Evolutionary conservation across 805 yeast genomes (phyloP).

Genomic region (Huiozyma sinensis): DNA sequence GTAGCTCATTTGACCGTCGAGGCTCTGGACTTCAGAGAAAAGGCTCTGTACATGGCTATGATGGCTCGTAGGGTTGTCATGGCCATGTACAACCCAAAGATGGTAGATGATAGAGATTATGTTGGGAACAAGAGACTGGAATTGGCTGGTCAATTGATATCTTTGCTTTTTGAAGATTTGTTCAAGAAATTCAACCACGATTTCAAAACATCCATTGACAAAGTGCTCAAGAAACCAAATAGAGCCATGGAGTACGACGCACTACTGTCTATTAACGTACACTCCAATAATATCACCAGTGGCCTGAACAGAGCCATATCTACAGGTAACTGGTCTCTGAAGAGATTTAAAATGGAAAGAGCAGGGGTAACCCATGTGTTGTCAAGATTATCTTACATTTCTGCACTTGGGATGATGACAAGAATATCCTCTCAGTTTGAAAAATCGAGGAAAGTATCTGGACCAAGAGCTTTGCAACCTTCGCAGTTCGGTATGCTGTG

Average conservation of each 20-base stretch:
- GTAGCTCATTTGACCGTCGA: slow-evolving; percentile 88
- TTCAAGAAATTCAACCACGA: slow-evolving; percentile 93
- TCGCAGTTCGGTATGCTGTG: slow-evolving; percentile 99
- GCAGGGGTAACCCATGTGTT: slow-evolving; percentile 98
- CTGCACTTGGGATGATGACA: slow-evolving; percentile 99
- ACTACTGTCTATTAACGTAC: slow-evolving; percentile 74
- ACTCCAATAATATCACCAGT: slow-evolving; percentile 84
- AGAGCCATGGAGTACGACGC: slow-evolving; percentile 95
- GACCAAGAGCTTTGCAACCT: slow-evolving; percentile 97
- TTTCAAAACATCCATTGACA: slow-evolving; percentile 89
- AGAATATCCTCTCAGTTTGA: slow-evolving; percentile 98
- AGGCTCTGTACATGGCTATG: slow-evolving; percentile 86
- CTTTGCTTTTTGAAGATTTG: slow-evolving; percentile 88
- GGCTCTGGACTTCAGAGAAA: slow-evolving; percentile 81
- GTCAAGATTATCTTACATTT: slow-evolving; percentile 80
- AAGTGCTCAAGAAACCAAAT: slow-evolving; percentile 85
- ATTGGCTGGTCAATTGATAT: slow-evolving; percentile 94
- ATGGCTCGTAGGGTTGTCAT: slow-evolving; percentile 94
- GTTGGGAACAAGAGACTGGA: slow-evolving; percentile 97
- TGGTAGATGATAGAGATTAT: slow-evolving; percentile 98
- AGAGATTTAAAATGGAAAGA: slow-evolving; percentile 98
- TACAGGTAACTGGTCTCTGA: slow-evolving; percentile 97
- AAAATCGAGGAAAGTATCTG: slow-evolving; percentile 93
- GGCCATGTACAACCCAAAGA: slow-evolving; percentile 88
- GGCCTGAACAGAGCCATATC: slow-evolving; percentile 95